Percentiles rank a stretch among this genome's conserved stretches.
Evolutionary conservation across 805 yeast genomes (phyloP).

Genomic region (Kuraishia floccosa): DNA sequence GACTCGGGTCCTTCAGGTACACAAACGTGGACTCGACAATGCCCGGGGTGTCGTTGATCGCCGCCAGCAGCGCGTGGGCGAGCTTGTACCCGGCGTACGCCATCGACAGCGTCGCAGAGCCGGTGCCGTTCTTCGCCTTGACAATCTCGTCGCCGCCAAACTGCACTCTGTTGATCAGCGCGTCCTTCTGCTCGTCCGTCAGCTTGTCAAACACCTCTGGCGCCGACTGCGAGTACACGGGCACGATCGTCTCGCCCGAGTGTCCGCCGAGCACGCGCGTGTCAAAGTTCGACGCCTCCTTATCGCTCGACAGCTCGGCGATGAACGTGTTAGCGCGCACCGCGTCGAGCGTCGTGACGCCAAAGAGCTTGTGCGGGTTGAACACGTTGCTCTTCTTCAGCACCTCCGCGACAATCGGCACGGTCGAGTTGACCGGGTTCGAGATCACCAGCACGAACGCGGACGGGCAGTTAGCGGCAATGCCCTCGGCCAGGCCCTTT

Average conservation of each 20-base stretch:
- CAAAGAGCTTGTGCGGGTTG: conserved; percentile 66
- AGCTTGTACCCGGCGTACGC: conserved; percentile 82
- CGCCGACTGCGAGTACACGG: conserved; percentile 46
- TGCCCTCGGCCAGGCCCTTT: conserved; percentile 58
- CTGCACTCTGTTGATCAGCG: conserved; percentile 78
- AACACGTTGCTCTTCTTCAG: conserved; percentile 56
- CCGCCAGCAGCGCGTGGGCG: conserved; percentile 52
- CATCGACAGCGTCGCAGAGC: conserved; percentile 90
- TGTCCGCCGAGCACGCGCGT: conserved; percentile 89
- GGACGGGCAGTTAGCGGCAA: conserved; percentile 59
- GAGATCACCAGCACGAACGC: conserved; percentile 78
- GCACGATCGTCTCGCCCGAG: conserved; percentile 91
- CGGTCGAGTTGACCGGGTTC: conserved; percentile 90
- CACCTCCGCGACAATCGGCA: conserved; percentile 79
- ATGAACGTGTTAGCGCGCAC: conserved; percentile 82
- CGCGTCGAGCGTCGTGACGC: conserved; percentile 82
- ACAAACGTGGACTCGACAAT: conserved; percentile 62
- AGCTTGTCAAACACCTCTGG: conserved; percentile 15
- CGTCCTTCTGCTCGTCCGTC: conserved; percentile 28
- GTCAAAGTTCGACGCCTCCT: conserved; percentile 38
- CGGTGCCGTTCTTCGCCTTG: conserved; percentile 88
- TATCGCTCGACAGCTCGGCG: conserved; percentile 36
- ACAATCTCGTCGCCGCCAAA: conserved; percentile 96
- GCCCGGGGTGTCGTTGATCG: conserved; percentile 44
- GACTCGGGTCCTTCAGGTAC: conserved; percentile 29